Evolutionary conservation across 768 basidiomycete species (phyloP), one percentile per base, ranked within the genome.

Genomic region (Pleurotus citrinopileatus): DNA sequence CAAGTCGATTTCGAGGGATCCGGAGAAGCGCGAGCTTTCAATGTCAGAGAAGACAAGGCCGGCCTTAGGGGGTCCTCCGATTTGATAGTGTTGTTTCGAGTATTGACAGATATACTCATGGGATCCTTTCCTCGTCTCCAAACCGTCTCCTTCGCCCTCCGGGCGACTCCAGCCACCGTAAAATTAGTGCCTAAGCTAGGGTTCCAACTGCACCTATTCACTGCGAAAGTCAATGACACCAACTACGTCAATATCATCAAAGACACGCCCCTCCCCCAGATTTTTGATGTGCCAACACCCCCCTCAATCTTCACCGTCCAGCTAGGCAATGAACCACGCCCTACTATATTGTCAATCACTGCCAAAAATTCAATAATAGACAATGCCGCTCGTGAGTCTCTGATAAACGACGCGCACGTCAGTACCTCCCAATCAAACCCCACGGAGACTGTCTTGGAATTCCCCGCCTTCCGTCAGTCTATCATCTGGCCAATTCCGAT

Each of bases 401-500:
- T 45, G 43, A n/a, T 45, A 6, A 12, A n/a, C 8, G 43, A 22
- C 0, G 43, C 43, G 13, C 19, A 19, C 7, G 43, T 45, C 13
- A n/a, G 15, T 20, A 19, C 17, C 26, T 19, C 43, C 8, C 43
- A 45, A 26, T 22, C n/a, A n/a, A 15, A 19, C 23, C 43, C 43
- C 15, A 25, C 23, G 15, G 26, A 22, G 15, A 45, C 43, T 15
- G 20, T 26, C 17, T 45, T 45, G 23, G 7, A 25, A 20, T 45
- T 45, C 23, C 7, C 43, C 12, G 17, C 43, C 2, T 45, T 25
- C 12, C 8, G 23, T 6, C 15, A 15, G 7, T n/a, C 22, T 22
- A 22, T 45, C 43, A 15, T 7, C 43, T 45, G 43, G 43, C 43
- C 43, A 22, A n/a, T 78, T 38, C 77, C 77, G 7, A 63, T 83